phyloP scores from a whole-genome alignment of 371 early-diverging fungal species.

The Mortierella sp. region DNA sequence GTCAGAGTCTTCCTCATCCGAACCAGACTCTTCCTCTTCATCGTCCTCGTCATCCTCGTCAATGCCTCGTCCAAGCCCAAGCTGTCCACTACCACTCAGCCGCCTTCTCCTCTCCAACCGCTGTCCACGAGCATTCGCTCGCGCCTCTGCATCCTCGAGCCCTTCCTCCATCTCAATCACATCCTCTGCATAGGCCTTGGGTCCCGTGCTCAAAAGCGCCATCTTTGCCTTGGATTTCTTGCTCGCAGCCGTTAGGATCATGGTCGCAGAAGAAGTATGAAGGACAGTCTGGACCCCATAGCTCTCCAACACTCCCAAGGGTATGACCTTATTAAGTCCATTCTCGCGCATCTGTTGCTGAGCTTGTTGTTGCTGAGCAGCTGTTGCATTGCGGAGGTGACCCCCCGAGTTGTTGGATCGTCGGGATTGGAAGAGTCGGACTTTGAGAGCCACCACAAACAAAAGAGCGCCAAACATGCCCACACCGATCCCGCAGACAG shows the following conservation, averaged over 20 bases:
- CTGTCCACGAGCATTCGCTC: constrained; percentile 24
- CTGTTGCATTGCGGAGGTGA: background rate
- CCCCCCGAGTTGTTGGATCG: constrained; percentile 19
- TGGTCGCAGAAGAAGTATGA: constrained; percentile 21
- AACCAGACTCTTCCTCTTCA: background rate
- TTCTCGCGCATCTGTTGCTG: constrained; percentile 17
- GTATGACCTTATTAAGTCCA: constrained; percentile 29
- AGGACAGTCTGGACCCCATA: constrained; percentile 41
- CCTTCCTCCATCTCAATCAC: constrained; percentile 55
- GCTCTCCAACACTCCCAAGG: constrained; percentile 29
- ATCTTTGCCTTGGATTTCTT: constrained; percentile 16
- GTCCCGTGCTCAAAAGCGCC: constrained; percentile 16
- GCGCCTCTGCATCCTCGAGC: constrained; percentile 17
- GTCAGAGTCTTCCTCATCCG: background rate
- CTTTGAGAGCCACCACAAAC: constrained; percentile 52
- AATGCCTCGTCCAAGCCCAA: background rate
- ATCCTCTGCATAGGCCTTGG: constrained; percentile 27
- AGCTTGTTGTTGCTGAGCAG: constrained; percentile 10
- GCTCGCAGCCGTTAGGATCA: background rate
- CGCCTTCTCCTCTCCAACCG: constrained; percentile 17
- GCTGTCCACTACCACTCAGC: background rate
- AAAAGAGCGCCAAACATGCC: constrained; percentile 50
- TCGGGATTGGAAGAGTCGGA: constrained; percentile 37
- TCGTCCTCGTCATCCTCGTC: background rate
- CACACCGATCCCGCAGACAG: constrained; percentile 35